phyloP scores from a whole-genome alignment of 2,329 filamentous ascomycete genomes.

The Verticillium zaregamsianum region DNA sequence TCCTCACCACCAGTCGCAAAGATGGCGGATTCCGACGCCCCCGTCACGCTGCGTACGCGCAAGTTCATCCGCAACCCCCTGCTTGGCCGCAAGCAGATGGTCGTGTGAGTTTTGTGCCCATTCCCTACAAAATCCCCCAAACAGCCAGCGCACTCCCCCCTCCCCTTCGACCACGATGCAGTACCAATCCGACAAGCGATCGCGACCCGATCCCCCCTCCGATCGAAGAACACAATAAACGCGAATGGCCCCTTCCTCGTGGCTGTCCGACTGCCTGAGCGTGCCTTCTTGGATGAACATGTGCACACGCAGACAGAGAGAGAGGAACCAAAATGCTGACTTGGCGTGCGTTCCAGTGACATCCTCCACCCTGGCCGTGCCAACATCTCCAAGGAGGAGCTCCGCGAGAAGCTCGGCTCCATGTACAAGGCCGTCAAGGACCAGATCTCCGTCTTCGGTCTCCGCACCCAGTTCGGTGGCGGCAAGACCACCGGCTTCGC shows the following conservation, averaged over 20 bases:
- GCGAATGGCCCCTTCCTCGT: not conserved
- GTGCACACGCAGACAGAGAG: not conserved
- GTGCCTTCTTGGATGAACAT: not conserved
- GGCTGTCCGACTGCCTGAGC: not conserved
- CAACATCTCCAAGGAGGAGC: constrained; percentile 99
- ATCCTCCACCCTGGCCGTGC: constrained; percentile 98
- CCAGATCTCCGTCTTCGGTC: constrained; percentile 95
- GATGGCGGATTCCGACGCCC: constrained; percentile 81
- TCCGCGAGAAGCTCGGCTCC: constrained; percentile 88
- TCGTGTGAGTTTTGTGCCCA: constrained; percentile 71
- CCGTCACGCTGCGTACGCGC: constrained; percentile 91
- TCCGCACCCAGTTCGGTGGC: constrained; percentile 98
- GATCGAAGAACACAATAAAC: not conserved
- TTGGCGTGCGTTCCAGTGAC: constrained; percentile 59
- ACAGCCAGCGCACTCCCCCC: not conserved
- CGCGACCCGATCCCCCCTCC: not conserved
- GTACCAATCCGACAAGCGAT: not conserved
- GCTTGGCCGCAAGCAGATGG: constrained; percentile 98
- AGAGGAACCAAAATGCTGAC: constrained; percentile 6
- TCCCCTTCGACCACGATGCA: not conserved
- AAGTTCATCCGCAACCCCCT: constrained; percentile 99
- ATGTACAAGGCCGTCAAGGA: constrained; percentile 99
- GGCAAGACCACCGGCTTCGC: constrained; percentile 99
- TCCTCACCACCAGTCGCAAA: constrained; percentile 48
- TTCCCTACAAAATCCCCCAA: constrained; percentile 13